Conservation (phyloP, 176 grass and related monocot genomes). For the Hyparrhenia diplandra region DNA sequence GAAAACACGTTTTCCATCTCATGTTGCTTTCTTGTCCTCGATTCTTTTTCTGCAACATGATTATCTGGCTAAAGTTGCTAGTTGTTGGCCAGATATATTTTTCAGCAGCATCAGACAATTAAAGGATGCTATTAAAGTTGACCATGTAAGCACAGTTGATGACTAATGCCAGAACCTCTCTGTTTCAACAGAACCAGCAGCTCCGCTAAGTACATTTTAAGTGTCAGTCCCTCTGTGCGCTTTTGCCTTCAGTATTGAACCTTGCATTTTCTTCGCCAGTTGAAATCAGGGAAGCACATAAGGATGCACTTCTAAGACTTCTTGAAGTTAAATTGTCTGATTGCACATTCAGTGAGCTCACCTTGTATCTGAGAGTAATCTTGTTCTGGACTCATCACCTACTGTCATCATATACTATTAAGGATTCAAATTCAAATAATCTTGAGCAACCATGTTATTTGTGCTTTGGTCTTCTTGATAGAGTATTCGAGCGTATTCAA, state of each 20-base stretch:
- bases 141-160: constrained; percentile 10
- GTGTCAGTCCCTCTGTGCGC: constrained; percentile 53
- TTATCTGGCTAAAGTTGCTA: constrained; percentile 65
- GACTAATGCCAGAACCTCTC: constrained; percentile 9
- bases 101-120: constrained; percentile 37
- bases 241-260: constrained; percentile 61
- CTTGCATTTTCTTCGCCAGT: constrained; percentile 28
- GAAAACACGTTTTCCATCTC: constrained; percentile 53
- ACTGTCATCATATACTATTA: constrained; percentile 49
- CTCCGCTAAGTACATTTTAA: constrained; percentile 59
- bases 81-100: constrained; percentile 59
- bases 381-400: constrained; percentile 77
- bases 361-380: constrained; percentile 52
- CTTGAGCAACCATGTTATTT: constrained; percentile 53
- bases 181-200: constrained; percentile 41
- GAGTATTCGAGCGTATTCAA: constrained; percentile 48
- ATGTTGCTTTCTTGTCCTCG: constrained; percentile 59
- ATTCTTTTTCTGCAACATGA: constrained; percentile 72
- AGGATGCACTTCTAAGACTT: constrained; percentile 44
- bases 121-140: constrained; percentile 32
- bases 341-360: constrained; percentile 47
- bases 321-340: constrained; percentile 65
- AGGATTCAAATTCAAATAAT: constrained; percentile 52
- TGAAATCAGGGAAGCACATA: constrained; percentile 30
- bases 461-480: constrained; percentile 66